phyloP scores from a whole-genome alignment of 345 rosid genomes.

The Eucalyptus cladocalyx region DNA sequence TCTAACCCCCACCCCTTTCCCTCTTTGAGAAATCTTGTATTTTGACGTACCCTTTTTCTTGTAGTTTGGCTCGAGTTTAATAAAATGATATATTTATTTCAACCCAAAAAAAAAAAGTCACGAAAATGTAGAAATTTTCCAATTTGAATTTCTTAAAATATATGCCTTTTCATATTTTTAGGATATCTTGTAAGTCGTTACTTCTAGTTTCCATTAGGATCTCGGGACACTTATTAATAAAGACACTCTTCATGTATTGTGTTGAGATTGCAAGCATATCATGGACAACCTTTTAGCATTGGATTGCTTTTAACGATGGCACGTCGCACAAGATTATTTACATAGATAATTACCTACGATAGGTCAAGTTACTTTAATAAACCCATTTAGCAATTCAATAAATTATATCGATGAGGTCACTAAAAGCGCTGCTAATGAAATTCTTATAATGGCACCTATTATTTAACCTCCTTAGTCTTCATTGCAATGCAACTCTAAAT shows the following conservation, averaged over 20 bases:
- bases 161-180: neutral
- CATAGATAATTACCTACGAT: neutral
- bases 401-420: accelerated
- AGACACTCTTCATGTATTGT: neutral
- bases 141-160: neutral
- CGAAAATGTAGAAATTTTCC: neutral
- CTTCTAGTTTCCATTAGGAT: neutral
- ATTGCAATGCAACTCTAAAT: neutral
- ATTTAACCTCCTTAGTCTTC: neutral
- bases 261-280: accelerated
- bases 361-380: neutral
- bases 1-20: too few species aligned
- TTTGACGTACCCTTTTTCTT: too few species aligned
- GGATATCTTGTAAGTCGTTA: neutral
- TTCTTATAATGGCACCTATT: neutral
- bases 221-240: neutral
- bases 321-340: accelerated
- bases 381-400: neutral
- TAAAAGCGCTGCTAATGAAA: neutral
- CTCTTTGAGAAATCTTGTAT: too few species aligned
- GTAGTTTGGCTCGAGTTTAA: too few species aligned
- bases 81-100: too few species aligned
- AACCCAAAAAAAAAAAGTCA: too few species aligned
- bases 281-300: accelerated
- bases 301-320: neutral